Conservation (phyloP, 106 monocot species). For the Acanthochlamys bracteata region DNA sequence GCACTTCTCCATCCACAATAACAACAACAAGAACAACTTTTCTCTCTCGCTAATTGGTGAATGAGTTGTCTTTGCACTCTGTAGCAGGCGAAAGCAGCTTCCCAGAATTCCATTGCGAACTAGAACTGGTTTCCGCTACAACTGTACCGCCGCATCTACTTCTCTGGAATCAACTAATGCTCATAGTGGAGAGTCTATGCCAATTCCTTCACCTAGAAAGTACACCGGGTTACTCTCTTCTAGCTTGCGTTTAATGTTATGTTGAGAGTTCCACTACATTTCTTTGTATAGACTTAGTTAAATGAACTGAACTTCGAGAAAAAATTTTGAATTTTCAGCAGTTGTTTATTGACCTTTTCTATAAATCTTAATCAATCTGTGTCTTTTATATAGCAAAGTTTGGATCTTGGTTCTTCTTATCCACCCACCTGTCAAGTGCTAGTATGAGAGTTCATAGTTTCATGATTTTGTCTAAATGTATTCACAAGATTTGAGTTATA, state of each 20-base stretch:
- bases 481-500: too few relatives aligned
- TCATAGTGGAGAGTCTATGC: too few relatives aligned
- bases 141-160: slow-evolving; percentile 27
- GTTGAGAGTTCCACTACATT: neutral
- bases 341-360: too few relatives aligned
- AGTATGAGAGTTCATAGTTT: too few relatives aligned
- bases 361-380: neutral
- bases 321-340: neutral
- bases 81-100: neutral
- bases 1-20: slow-evolving; percentile 1
- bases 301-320: neutral
- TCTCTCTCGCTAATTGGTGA: too few relatives aligned
- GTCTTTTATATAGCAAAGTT: neutral
- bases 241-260: neutral
- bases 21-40: too few relatives aligned
- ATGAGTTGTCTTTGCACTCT: neutral
- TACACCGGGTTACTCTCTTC: slow-evolving; percentile 12
- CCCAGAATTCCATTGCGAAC: neutral
- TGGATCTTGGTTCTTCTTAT: neutral
- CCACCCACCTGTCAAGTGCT: too few relatives aligned
- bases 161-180: slow-evolving; percentile 3
- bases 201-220: slow-evolving; percentile 20
- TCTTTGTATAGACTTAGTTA: neutral
- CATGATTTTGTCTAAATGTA: too few relatives aligned
- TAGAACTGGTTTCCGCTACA: slow-evolving; percentile 17